phyloP scores from a whole-genome alignment of 768 basidiomycete genomes.

The Fomitopsis pulvina region DNA sequence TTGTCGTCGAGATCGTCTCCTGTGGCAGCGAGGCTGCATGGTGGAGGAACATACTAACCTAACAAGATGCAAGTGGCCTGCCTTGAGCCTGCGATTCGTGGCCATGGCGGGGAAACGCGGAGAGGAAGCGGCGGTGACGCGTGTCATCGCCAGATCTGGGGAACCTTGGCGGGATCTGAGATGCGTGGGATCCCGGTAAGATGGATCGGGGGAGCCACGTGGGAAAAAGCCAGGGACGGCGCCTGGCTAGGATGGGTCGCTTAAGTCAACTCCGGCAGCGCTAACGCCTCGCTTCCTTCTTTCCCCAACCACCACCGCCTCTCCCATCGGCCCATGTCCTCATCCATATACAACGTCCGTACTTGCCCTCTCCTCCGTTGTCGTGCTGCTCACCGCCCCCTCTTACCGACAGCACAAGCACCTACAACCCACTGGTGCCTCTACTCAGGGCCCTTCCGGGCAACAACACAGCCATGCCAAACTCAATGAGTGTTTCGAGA shows the following conservation, averaged over 20 bases:
- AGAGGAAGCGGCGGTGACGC: background rate
- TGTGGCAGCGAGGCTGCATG: background rate
- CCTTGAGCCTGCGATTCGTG: background rate
- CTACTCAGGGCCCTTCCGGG: conserved; percentile 25
- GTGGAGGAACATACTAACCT: background rate
- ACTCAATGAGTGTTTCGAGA: conserved; percentile 74
- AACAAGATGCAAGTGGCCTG: background rate
- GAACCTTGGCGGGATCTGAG: conserved; percentile 16
- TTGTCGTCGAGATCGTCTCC: too few relatives aligned
- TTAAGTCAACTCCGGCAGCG: conserved; percentile 15
- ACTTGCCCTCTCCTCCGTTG: conserved; percentile 1
- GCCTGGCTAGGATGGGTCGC: conserved; percentile 5
- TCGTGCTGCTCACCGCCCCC: background rate
- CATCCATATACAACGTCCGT: conserved; percentile 25
- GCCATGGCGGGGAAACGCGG: background rate
- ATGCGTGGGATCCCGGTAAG: conserved; percentile 9
- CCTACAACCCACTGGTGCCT: conserved; percentile 34
- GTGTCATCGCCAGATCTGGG: conserved; percentile 14
- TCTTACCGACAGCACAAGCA: conserved; percentile 30
- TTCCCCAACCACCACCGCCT: conserved; percentile 15
- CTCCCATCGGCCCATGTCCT: conserved; percentile 16
- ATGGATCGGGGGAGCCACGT: conserved; percentile 19
- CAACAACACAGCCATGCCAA: conserved; percentile 29
- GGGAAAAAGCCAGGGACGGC: conserved; percentile 7
- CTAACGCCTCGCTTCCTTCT: conserved; percentile 12